phyloP scores from a whole-genome alignment of 2,329 filamentous ascomycete species.

The Furcasterigmium furcatum region DNA sequence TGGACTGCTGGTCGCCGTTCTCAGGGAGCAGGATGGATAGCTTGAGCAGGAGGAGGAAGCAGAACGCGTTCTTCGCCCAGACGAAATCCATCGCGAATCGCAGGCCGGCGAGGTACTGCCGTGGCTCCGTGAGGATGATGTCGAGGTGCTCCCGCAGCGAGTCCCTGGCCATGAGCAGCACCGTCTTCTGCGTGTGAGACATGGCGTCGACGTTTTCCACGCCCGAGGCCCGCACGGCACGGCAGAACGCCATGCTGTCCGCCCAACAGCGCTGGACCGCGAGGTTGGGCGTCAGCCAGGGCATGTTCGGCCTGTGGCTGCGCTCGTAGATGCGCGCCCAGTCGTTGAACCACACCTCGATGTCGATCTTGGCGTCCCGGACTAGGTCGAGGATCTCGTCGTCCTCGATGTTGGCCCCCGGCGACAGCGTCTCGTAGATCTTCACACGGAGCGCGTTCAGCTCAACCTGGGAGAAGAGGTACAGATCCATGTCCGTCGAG shows the following conservation, averaged over 20 bases:
- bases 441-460: conserved; percentile 25
- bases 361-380: conserved; percentile 40
- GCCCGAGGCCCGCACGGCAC: conserved; percentile 38
- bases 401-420: conserved; percentile 19
- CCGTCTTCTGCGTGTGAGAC: conserved; percentile 40
- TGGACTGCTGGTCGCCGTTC: conserved; percentile 10
- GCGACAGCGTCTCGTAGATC: conserved; percentile 29
- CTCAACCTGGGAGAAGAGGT: conserved; percentile 49
- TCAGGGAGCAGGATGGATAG: conserved; percentile 46
- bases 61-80: conserved; percentile 56
- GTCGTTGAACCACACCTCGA: conserved; percentile 44
- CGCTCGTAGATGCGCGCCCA: conserved; percentile 21
- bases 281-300: conserved; percentile 39
- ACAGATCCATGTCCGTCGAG: conserved; percentile 44
- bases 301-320: conserved; percentile 18
- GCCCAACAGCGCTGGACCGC: conserved; percentile 51
- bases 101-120: conserved; percentile 45
- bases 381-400: conserved; percentile 34
- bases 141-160: conserved; percentile 47
- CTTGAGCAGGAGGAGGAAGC: conserved; percentile 51
- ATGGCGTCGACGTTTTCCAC: conserved; percentile 34
- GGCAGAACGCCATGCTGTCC: conserved; percentile 47
- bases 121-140: conserved; percentile 40
- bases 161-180: conserved; percentile 46
- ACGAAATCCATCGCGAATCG: conserved; percentile 55